These are phyloP conservation scores for Syncephalastrum monosporum DNA, from an alignment of 371 early-diverging fungal genomes.

Conservation along the genomic window DNA sequence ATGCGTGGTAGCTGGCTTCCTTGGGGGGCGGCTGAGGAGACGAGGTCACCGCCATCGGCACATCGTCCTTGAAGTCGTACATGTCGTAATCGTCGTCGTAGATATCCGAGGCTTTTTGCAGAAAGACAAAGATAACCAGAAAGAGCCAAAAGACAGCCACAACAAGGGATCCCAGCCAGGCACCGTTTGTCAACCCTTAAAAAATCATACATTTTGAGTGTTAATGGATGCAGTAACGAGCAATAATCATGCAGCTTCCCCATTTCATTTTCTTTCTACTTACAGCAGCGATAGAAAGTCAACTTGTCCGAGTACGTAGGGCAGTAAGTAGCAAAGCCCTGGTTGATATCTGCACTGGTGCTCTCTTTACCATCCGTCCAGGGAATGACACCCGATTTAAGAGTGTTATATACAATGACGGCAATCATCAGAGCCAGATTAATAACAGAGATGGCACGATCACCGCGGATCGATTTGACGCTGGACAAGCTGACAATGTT, in stretches of 20 bases:
- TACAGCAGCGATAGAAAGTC: slow-evolving; percentile 31
- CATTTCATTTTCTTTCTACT: slow-evolving; percentile 10
- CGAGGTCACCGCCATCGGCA: slow-evolving; percentile 18
- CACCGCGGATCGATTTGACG: slow-evolving; percentile 18
- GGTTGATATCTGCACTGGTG: slow-evolving; percentile 6
- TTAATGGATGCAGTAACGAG: background rate
- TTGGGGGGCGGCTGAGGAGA: too few species aligned
- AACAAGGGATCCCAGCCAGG: slow-evolving; percentile 13
- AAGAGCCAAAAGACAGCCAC: slow-evolving; percentile 15
- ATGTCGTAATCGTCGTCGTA: slow-evolving; percentile 14
- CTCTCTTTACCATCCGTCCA: slow-evolving; percentile 21
- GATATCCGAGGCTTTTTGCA: slow-evolving; percentile 9
- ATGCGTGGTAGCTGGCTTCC: too few species aligned
- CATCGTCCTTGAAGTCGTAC: slow-evolving; percentile 17
- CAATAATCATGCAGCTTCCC: background rate
- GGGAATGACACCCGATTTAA: slow-evolving; percentile 22
- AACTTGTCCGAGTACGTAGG: slow-evolving; percentile 10
- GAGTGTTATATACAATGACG: slow-evolving; percentile 27
- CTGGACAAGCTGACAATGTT: slow-evolving; percentile 14
- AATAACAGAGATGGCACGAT: slow-evolving; percentile 19
- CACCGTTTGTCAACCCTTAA: slow-evolving; percentile 19
- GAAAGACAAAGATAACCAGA: slow-evolving; percentile 3
- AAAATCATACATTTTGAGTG: too few species aligned
- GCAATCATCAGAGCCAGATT: slow-evolving; percentile 28
- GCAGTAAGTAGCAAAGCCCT: slow-evolving; percentile 26